phyloP scores from a whole-genome alignment of 1,139 yeast genomes.

The Geotrichum fermentans region DNA sequence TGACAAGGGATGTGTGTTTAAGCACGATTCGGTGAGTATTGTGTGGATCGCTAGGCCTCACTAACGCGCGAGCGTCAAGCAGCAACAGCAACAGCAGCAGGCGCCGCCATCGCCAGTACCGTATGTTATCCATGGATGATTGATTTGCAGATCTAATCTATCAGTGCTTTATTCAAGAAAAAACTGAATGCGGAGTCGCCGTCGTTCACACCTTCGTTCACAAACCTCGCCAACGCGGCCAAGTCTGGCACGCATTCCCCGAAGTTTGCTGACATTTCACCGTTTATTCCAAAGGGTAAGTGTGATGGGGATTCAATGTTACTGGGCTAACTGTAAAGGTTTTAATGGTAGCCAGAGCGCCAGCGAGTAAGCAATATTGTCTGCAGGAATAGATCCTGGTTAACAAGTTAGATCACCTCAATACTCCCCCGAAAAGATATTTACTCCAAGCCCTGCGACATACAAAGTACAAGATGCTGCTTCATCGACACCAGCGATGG shows the following conservation, averaged over 20 bases:
- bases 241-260: slow-evolving; percentile 19
- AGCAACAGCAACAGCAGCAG: slow-evolving; percentile 7
- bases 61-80: not conserved
- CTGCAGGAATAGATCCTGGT: no score
- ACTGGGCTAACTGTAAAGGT: no score
- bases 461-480: not conserved
- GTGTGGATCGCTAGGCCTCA: not conserved
- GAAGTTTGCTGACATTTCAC: slow-evolving; percentile 25
- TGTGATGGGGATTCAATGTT: no score
- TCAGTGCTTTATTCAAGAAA: slow-evolving; percentile 32
- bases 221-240: slow-evolving; percentile 15
- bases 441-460: not conserved
- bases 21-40: slow-evolving; percentile 46
- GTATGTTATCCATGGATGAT: not conserved
- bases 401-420: not conserved
- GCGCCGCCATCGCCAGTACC: slow-evolving; percentile 12
- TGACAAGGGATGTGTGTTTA: slow-evolving; percentile 83
- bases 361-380: no score
- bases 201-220: slow-evolving; percentile 46
- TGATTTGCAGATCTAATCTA: no score
- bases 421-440: not conserved
- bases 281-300: slow-evolving; percentile 28
- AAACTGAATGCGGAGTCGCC: slow-evolving; percentile 62
- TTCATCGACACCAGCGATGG: not conserved
- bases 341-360: no score